Base-by-base conservation (phyloP, 352 stramenopile species). In the Globisporangium spiculum region DNA sequence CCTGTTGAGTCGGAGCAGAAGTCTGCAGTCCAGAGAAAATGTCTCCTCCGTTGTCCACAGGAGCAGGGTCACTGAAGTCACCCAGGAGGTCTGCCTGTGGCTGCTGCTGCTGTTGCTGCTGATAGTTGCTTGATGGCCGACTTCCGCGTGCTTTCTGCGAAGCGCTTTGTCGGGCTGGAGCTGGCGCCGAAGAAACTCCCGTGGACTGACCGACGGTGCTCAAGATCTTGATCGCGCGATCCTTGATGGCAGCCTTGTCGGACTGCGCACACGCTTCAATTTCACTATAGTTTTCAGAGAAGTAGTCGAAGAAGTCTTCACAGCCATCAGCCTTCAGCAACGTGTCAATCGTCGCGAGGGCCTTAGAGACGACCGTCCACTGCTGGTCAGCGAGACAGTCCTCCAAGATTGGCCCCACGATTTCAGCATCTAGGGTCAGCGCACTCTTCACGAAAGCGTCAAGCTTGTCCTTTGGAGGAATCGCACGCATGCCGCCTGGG, bases 401-500 rank as follows among this genome's bases (percentile, higher is more conserved):
- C 71, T 98, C 86, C 6, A 98, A 74, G 67, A 96, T 97, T 0
- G 94, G 96, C 38, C 96, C 97, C 38, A 98, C 89, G 48, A 98
- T 89, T 68, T 98, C 96, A 0, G 94, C 77, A 69, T 98, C 94
- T 20, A 98, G 79, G 27, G 89, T 97, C 68, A 95, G 73, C 5
- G 97, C 87, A 22, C 87, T 92, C 70, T 95, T 89, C 59, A 97
- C 76, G 74, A 98, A 98, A 32, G 86, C 84, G 36, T 93, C 90
- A 52, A 98, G 83, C 77, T 98, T 98, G 67, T 98, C 94, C 65
- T 93, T 94, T 24, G 96, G 96, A 50, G 96, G 96, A 24, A 98
- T 92, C 38, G 96, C 91, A 68, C 97, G 97, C 92, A 98, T 98
- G 27, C 96, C 96, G 50, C 94, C 96, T 8, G 94, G 93, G 10